phyloP scores from a whole-genome alignment of 2,329 filamentous ascomycete species.

The Fusarium nanum region DNA sequence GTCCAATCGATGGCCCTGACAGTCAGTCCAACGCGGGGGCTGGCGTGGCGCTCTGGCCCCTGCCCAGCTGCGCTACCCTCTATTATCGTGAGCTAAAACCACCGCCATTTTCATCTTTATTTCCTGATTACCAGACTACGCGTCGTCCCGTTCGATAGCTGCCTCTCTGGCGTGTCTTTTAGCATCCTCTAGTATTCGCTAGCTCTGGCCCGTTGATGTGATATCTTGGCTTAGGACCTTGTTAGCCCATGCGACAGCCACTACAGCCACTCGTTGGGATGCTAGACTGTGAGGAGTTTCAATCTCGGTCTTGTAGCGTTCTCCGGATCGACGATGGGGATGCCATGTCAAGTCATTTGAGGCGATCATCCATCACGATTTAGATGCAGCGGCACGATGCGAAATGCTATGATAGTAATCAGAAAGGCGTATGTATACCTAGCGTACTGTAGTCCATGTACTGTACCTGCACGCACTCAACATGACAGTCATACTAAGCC shows the following conservation, averaged over 20 bases:
- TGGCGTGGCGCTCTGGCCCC: slow-evolving; percentile 29
- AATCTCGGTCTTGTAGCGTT: slow-evolving; percentile 7
- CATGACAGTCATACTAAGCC: slow-evolving; percentile 16
- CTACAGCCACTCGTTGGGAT: slow-evolving; percentile 10
- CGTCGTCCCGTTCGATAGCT: slow-evolving; percentile 35
- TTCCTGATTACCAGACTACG: slow-evolving; percentile 18
- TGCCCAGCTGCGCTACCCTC: slow-evolving; percentile 32
- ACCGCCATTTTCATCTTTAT: slow-evolving; percentile 21
- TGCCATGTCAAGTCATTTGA: slow-evolving; percentile 5
- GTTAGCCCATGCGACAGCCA: slow-evolving; percentile 7
- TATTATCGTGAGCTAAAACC: slow-evolving; percentile 16
- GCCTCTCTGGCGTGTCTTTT: slow-evolving; percentile 14
- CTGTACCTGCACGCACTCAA: background rate
- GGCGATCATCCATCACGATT: slow-evolving; percentile 9
- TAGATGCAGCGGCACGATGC: slow-evolving; percentile 1
- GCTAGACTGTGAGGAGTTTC: slow-evolving; percentile 7
- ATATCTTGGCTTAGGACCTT: slow-evolving; percentile 4
- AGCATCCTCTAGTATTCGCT: slow-evolving; percentile 10
- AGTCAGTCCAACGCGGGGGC: slow-evolving; percentile 5
- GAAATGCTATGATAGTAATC: slow-evolving; percentile 7
- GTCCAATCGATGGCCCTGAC: slow-evolving; percentile 20
- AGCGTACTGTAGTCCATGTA: background rate
- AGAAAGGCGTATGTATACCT: slow-evolving; percentile 2
- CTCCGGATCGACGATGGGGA: slow-evolving; percentile 31
- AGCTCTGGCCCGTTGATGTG: slow-evolving; percentile 9